These are phyloP conservation scores for Trifolium pratense DNA, from an alignment of 306 rosid species.

Conservation along the genomic window DNA sequence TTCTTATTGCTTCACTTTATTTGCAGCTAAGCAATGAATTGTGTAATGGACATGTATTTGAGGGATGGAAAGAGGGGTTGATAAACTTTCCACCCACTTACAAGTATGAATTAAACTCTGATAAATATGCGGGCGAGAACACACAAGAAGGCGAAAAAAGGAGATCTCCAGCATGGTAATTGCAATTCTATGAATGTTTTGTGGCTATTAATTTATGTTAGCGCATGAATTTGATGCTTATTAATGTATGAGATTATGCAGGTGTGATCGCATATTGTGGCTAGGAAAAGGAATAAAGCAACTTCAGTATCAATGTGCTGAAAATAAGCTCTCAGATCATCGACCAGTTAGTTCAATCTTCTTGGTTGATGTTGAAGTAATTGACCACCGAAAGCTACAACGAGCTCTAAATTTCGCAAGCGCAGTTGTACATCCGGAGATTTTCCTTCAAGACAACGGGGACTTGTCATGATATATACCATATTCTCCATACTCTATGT, in stretches of 20 bases:
- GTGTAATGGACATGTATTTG: constrained; percentile 71
- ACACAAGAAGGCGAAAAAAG: constrained; percentile 79
- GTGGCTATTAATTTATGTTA: too few relatives aligned
- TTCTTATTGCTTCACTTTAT: constrained; percentile 6
- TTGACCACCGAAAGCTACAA: constrained; percentile 68
- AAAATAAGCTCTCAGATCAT: constrained; percentile 74
- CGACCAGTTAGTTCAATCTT: constrained; percentile 81
- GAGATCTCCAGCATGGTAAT: constrained; percentile 94
- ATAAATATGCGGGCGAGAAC: constrained; percentile 66
- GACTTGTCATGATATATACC: neutral
- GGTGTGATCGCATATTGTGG: constrained; percentile 96
- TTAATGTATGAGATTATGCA: constrained; percentile 37
- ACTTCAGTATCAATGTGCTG: constrained; percentile 61
- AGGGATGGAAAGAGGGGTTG: constrained; percentile 90
- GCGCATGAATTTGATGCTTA: neutral
- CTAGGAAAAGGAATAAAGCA: constrained; percentile 85
- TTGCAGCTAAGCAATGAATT: constrained; percentile 80
- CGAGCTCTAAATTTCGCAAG: constrained; percentile 61
- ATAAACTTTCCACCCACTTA: constrained; percentile 89
- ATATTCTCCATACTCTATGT: too few relatives aligned
- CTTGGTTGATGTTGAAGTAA: constrained; percentile 72
- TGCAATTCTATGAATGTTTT: constrained; percentile 3
- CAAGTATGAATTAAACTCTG: constrained; percentile 72
- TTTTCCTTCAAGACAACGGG: constrained; percentile 48
- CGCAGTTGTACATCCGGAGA: constrained; percentile 64